Evolutionary conservation across 2,329 filamentous ascomycete genomes (phyloP).

Genomic region (Chrysosphaeria jannelii): DNA sequence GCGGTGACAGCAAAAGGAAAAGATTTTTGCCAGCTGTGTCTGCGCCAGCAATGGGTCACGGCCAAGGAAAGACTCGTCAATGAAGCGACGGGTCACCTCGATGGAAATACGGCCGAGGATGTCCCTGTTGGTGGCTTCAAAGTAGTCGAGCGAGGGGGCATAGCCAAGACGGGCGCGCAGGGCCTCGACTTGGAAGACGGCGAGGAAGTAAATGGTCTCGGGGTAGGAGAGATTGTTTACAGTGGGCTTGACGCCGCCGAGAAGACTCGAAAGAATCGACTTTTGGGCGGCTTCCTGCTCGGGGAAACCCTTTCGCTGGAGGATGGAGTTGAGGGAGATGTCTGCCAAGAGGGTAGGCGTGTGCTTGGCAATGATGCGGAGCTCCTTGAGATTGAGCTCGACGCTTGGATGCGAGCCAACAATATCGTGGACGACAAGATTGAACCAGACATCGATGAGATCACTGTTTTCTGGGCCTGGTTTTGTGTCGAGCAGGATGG

Average conservation of each 20-base stretch:
- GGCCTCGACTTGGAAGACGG: slow-evolving; percentile 68
- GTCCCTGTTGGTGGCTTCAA: no score
- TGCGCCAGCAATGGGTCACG: no score
- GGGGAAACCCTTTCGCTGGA: slow-evolving; percentile 58
- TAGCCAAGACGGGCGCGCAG: slow-evolving; percentile 64
- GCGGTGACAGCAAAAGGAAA: slow-evolving; percentile 75
- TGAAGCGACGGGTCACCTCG: no score
- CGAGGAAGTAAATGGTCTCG: slow-evolving; percentile 74
- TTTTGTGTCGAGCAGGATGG: slow-evolving; percentile 57
- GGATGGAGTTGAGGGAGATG: slow-evolving; percentile 80
- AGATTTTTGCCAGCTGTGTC: slow-evolving; percentile 59
- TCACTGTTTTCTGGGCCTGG: slow-evolving; percentile 39
- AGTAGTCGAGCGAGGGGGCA: no score
- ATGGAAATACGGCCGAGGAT: no score
- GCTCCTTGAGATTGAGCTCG: slow-evolving; percentile 41
- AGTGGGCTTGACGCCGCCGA: slow-evolving; percentile 49
- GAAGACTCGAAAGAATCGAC: slow-evolving; percentile 37
- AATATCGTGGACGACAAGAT: slow-evolving; percentile 84
- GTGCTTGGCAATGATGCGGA: slow-evolving; percentile 61
- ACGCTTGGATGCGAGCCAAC: slow-evolving; percentile 42
- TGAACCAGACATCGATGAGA: slow-evolving; percentile 89
- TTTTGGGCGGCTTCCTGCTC: slow-evolving; percentile 59
- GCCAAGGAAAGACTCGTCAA: no score
- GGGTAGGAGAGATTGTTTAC: slow-evolving; percentile 64
- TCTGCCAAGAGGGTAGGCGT: slow-evolving; percentile 72